phyloP scores from a whole-genome alignment of 2,329 filamentous ascomycete species.

The Fusarium newnesense region DNA sequence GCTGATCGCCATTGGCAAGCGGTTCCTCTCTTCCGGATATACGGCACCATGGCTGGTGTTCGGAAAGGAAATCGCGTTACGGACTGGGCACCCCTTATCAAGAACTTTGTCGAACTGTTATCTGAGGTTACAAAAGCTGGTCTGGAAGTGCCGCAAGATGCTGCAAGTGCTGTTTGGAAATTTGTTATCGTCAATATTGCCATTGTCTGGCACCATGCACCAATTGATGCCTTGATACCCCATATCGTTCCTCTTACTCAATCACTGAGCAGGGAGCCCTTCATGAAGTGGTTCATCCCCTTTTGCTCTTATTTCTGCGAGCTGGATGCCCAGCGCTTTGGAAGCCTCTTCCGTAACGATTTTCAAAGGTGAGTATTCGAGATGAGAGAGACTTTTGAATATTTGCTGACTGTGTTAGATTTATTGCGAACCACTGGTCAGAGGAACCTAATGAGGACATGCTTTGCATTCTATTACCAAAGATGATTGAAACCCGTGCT shows the following conservation, averaged over 20 bases:
- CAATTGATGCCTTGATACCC: constrained; percentile 82
- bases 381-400: constrained; percentile 17
- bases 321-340: constrained; percentile 78
- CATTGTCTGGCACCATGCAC: constrained; percentile 78
- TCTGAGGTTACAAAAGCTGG: constrained; percentile 56
- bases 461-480: constrained; percentile 74
- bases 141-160: constrained; percentile 48
- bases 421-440: constrained; percentile 79
- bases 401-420: constrained; percentile 61
- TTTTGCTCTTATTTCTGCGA: constrained; percentile 87
- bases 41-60: constrained; percentile 80
- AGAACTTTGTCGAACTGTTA: constrained; percentile 64
- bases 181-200: constrained; percentile 67
- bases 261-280: constrained; percentile 69
- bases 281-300: constrained; percentile 79
- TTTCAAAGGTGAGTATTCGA: constrained; percentile 75
- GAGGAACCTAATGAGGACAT: constrained; percentile 72
- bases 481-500: constrained; percentile 66
- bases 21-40: constrained; percentile 64
- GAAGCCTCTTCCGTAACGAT: constrained; percentile 78
- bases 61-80: constrained; percentile 79
- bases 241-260: constrained; percentile 74
- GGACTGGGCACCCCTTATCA: constrained; percentile 76
- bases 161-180: constrained; percentile 63
- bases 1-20: constrained; percentile 49